These are phyloP conservation scores for Lepidium aucheri DNA, from an alignment of 345 rosid genomes.

Conservation along the genomic window DNA sequence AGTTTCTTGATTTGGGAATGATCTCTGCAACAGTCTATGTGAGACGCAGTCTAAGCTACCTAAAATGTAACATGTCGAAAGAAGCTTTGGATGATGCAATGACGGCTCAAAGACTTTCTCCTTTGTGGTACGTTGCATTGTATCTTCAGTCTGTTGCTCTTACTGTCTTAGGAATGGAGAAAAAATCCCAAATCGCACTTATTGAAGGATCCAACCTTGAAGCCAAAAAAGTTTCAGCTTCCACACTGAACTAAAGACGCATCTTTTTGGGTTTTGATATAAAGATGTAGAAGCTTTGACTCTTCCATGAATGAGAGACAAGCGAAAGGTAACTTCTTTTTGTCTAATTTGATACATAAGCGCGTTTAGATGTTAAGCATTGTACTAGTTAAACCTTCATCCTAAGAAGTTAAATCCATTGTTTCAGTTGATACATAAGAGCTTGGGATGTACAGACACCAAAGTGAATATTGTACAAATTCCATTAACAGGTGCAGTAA, in stretches of 20 bases:
- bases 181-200: conserved; percentile 59
- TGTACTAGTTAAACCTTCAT: not conserved
- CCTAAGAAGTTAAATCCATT: not conserved
- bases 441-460: not conserved
- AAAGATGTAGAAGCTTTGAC: not conserved
- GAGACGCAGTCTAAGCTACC: conserved; percentile 64
- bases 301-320: not conserved
- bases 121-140: conserved; percentile 69
- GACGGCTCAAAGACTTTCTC: conserved; percentile 68
- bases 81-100: conserved; percentile 72
- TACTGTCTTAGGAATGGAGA: conserved; percentile 51
- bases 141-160: conserved; percentile 74
- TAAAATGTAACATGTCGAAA: conserved; percentile 55
- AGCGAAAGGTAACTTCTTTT: not conserved
- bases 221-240: conserved; percentile 27
- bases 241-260: not conserved
- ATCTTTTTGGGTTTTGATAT: not conserved
- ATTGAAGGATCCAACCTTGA: conserved; percentile 65
- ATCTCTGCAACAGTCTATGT: conserved; percentile 66
- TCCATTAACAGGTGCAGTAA: not conserved
- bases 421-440: conserved; percentile 9
- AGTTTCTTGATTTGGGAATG: conserved; percentile 74
- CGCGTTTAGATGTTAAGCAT: not conserved
- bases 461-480: not conserved
- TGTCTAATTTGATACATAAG: not conserved